Evolutionary conservation across 1,284 basidiomycete species (phyloP).

Genomic region (Omphalotus olearius): DNA sequence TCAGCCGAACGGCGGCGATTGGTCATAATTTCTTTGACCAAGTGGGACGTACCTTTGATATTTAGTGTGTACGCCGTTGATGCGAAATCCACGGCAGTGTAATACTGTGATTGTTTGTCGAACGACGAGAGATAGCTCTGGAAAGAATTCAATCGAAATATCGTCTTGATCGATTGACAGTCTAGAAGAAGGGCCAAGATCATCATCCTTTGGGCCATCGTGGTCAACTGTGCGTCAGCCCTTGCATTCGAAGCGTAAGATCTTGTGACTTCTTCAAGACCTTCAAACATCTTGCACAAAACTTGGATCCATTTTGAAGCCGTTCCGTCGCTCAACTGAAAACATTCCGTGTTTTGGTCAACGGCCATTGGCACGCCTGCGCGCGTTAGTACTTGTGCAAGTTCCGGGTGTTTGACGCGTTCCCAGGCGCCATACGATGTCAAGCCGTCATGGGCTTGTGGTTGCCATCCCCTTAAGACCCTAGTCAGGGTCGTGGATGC

Average conservation of each 20-base stretch:
- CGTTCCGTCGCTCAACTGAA: background rate
- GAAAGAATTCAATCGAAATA: slow-evolving; percentile 10
- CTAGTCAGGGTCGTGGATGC: slow-evolving; percentile 3
- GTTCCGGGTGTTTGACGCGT: background rate
- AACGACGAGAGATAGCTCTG: background rate
- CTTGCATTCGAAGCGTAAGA: background rate
- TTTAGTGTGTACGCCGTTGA: background rate
- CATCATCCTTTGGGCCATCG: slow-evolving; percentile 2
- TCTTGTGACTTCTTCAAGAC: background rate
- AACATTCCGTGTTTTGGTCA: background rate
- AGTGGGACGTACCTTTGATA: background rate
- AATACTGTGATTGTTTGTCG: background rate
- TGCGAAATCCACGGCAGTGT: background rate
- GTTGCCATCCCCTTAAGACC: slow-evolving; percentile 5
- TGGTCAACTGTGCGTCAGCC: background rate
- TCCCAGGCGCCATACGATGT: background rate
- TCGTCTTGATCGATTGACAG: slow-evolving; percentile 1
- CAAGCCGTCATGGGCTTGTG: background rate
- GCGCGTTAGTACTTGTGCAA: background rate
- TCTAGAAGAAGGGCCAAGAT: slow-evolving; percentile 7
- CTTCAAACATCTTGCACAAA: slow-evolving; percentile 1
- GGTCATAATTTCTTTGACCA: background rate
- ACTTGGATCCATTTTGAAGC: slow-evolving; percentile 3
- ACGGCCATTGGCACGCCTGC: background rate
- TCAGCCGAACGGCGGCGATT: background rate